Percentiles rank a stretch among this genome's conserved stretches.
Evolutionary conservation across 2,329 filamentous ascomycete genomes (phyloP).

Genomic region (Fusarium ambrosium): DNA sequence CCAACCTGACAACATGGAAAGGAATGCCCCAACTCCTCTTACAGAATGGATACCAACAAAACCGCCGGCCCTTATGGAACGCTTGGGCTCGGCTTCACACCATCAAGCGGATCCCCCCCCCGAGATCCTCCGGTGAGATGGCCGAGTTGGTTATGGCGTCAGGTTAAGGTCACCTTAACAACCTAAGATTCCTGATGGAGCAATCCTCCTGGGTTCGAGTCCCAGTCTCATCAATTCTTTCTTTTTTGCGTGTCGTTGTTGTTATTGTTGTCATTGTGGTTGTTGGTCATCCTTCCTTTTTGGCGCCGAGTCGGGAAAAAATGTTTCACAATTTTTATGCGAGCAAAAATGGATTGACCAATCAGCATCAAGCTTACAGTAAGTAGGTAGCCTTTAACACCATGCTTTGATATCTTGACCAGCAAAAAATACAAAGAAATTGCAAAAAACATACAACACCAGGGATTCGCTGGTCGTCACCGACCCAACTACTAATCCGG

Average conservation of each 20-base stretch:
- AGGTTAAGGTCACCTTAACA: conserved; percentile 48
- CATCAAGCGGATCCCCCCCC: conserved; percentile 28
- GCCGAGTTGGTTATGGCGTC: conserved; percentile 49
- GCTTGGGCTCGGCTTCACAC: not conserved
- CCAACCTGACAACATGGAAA: not conserved
- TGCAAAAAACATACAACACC: conserved; percentile 28
- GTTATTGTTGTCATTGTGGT: not conserved
- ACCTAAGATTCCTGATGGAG: conserved; percentile 44
- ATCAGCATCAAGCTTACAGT: not conserved
- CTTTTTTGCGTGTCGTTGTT: conserved; percentile 3
- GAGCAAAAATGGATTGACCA: not conserved
- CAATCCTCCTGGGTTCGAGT: conserved; percentile 49
- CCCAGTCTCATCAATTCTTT: conserved; percentile 45
- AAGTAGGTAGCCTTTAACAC: not conserved
- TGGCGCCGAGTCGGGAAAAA: not conserved
- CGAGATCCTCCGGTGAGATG: conserved; percentile 32
- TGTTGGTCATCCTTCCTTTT: not conserved
- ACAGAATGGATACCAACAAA: not conserved
- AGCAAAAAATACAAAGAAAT: not conserved
- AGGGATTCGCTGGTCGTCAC: conserved; percentile 33
- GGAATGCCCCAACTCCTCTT: not conserved
- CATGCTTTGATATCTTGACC: not conserved
- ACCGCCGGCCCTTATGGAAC: conserved; percentile 6
- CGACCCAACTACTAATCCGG: conserved; percentile 34
- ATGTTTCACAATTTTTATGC: not conserved